These are phyloP conservation scores for Colletotrichum graminicola DNA, from an alignment of 2,329 filamentous ascomycete species.

Conservation along the genomic window DNA sequence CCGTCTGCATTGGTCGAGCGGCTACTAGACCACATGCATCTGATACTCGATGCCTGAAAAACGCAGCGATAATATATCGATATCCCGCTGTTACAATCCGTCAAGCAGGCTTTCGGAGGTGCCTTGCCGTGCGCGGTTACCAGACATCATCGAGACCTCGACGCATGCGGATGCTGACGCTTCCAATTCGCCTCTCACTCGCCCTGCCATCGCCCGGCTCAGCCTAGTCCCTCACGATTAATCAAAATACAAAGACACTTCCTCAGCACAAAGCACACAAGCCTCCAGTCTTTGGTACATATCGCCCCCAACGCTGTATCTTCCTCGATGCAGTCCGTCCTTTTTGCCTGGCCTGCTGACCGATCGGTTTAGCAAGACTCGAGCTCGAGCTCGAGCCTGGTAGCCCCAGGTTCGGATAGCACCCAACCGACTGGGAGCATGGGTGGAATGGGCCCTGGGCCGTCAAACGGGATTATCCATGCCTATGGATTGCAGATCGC, in stretches of 20 bases:
- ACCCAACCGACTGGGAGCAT: slow-evolving; percentile 19
- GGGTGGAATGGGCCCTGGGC: slow-evolving; percentile 10
- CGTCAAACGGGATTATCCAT: neutral
- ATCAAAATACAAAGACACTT: slow-evolving; percentile 12
- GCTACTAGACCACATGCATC: neutral
- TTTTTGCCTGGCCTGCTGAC: neutral
- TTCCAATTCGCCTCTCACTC: neutral
- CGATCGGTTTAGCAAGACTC: neutral
- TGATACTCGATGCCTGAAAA: neutral
- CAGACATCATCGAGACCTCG: neutral
- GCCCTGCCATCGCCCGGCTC: neutral
- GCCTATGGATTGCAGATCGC: neutral
- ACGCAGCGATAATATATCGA: neutral
- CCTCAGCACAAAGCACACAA: slow-evolving; percentile 1
- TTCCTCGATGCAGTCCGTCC: neutral
- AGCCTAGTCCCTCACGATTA: neutral
- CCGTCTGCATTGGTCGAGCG: neutral
- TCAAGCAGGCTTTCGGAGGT: too few species aligned
- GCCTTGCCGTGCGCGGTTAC: neutral
- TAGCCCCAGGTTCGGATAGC: slow-evolving; percentile 2
- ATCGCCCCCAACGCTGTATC: neutral
- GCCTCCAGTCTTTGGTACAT: neutral
- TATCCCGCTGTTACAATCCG: neutral
- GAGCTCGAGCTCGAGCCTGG: neutral
- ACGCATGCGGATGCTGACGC: slow-evolving; percentile 18